Conservation (phyloP, 805 yeast species). For the Kuraishia cidri region DNA sequence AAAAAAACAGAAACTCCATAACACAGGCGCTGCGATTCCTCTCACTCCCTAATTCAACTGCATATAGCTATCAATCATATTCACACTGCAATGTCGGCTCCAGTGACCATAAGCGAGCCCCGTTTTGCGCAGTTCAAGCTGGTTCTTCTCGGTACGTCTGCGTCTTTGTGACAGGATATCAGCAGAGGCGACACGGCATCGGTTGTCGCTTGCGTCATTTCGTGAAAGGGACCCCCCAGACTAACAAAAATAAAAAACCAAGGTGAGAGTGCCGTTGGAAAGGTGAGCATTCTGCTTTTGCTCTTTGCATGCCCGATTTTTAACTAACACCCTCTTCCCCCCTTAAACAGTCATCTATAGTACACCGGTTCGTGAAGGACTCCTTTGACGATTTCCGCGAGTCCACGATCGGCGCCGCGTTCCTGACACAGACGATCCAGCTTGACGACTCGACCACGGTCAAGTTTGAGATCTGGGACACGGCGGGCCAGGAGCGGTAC, state of each 20-base stretch:
- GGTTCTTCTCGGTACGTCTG: conserved; percentile 33
- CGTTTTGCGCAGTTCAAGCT: conserved; percentile 48
- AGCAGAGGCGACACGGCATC: not conserved
- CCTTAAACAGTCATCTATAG: conserved; percentile 49
- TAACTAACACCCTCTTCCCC: conserved; percentile 3
- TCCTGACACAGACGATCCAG: conserved; percentile 59
- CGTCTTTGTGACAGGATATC: not conserved
- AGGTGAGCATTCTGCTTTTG: conserved; percentile 15
- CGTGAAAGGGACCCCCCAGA: too few relatives aligned
- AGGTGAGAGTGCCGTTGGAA: conserved; percentile 68
- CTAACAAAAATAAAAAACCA: too few relatives aligned
- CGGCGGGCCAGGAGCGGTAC: conserved; percentile 80
- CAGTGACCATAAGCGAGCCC: conserved; percentile 6
- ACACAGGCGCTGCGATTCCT: too few relatives aligned
- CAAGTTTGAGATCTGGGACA: conserved; percentile 80
- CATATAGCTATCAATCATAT: too few relatives aligned
- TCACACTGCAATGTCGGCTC: not conserved
- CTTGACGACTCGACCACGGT: conserved; percentile 45
- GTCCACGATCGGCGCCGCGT: conserved; percentile 83
- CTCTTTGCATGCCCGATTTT: not conserved
- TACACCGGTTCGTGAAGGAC: conserved; percentile 63
- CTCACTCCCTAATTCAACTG: too few relatives aligned
- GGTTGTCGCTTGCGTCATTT: too few relatives aligned
- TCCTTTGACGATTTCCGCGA: conserved; percentile 67
- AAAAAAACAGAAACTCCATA: too few relatives aligned